Conservation (phyloP, 768 basidiomycete species). For the Leucogyrophana mollusca region DNA sequence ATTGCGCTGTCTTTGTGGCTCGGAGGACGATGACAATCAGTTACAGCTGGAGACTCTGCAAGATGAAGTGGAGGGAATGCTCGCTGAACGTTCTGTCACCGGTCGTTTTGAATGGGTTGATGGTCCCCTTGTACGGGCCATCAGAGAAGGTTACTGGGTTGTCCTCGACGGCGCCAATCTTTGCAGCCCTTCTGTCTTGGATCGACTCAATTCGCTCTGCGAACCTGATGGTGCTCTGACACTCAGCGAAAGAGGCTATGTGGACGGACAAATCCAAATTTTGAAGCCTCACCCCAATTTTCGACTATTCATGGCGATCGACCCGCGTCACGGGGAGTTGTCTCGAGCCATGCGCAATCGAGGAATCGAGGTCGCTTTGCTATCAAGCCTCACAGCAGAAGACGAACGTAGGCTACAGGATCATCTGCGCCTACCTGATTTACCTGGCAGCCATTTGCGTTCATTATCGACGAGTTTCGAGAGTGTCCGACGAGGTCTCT, state of each 20-base stretch:
- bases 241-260: slow-evolving; percentile 87
- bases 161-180: slow-evolving; percentile 91
- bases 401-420: slow-evolving; percentile 48
- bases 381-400: slow-evolving; percentile 35
- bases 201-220: slow-evolving; percentile 94
- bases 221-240: slow-evolving; percentile 79
- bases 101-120: slow-evolving; percentile 93
- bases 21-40: slow-evolving; percentile 11
- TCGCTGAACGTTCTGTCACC: slow-evolving; percentile 22
- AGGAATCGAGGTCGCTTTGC: slow-evolving; percentile 79
- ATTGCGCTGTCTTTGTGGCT: slow-evolving; percentile 8
- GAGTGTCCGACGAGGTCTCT: slow-evolving; percentile 35
- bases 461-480: slow-evolving; percentile 24
- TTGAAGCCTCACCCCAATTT: slow-evolving; percentile 86
- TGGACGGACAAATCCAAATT: slow-evolving; percentile 71
- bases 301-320: slow-evolving; percentile 90
- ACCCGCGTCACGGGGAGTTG: slow-evolving; percentile 88
- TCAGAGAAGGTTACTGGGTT: slow-evolving; percentile 87
- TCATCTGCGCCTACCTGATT: slow-evolving; percentile 47
- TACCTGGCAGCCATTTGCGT: neutral
- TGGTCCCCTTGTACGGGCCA: slow-evolving; percentile 83
- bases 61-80: slow-evolving; percentile 20
- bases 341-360: slow-evolving; percentile 99
- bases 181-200: slow-evolving; percentile 93
- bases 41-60: slow-evolving; percentile 13